Evolutionary conservation across 1,139 yeast genomes (phyloP).

Genomic region (Scheffersomyces stambukii): DNA sequence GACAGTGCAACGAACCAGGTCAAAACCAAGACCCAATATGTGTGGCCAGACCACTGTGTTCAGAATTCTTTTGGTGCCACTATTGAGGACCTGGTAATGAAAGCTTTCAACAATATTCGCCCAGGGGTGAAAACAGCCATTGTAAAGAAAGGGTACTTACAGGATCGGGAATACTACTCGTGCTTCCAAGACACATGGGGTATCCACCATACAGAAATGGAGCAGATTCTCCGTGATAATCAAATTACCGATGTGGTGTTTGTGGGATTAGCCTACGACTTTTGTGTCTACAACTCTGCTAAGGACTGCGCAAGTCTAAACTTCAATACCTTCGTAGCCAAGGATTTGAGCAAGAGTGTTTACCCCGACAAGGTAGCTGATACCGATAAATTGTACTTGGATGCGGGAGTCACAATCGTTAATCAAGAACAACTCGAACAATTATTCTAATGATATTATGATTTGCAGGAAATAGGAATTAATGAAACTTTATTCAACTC

Average conservation of each 20-base stretch:
- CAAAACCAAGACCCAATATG: conserved; percentile 33
- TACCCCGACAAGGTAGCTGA: conserved; percentile 24
- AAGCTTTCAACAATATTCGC: conserved; percentile 19
- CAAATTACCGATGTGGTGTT: conserved; percentile 59
- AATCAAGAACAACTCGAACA: conserved; percentile 3
- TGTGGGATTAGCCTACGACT: conserved; percentile 85
- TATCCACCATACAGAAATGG: conserved; percentile 63
- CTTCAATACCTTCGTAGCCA: conserved; percentile 57
- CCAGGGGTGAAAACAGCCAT: conserved; percentile 28
- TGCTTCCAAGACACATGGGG: conserved; percentile 83
- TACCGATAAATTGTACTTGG: conserved; percentile 25
- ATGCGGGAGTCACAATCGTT: conserved; percentile 26
- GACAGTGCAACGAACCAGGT: conserved; percentile 22
- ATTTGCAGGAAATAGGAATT: too few relatives aligned
- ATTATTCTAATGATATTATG: not conserved
- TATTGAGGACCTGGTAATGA: conserved; percentile 45
- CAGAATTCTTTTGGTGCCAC: conserved; percentile 65
- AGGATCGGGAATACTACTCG: conserved; percentile 83
- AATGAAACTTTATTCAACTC: conserved; percentile 26
- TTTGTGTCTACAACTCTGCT: conserved; percentile 76
- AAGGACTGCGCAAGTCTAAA: conserved; percentile 61
- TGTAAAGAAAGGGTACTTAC: conserved; percentile 66
- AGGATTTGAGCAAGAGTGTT: conserved; percentile 43
- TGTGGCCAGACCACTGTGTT: conserved; percentile 94
- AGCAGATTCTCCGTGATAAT: conserved; percentile 36